Evolutionary conservation across 768 basidiomycete genomes (phyloP), one percentile per base, ranked within the genome.

Genomic region (Polyporus arcularius): DNA sequence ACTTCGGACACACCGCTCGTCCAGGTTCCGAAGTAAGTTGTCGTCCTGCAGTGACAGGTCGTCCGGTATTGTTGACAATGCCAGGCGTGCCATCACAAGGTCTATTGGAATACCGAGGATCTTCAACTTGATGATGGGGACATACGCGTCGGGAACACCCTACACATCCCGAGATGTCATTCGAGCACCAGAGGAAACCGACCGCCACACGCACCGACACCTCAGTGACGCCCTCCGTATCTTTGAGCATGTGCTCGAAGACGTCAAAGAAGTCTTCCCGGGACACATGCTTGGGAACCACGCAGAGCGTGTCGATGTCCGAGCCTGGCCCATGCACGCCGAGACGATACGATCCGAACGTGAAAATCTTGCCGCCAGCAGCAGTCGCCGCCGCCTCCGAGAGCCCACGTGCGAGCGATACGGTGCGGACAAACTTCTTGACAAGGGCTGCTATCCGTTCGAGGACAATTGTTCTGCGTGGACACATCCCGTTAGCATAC

Each of bases 271-370:
- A 98, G 78, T 98, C 96, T 65, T 97, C 95, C 64, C 94, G 84
- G 57, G 89, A 90, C 57, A 98, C 90, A 74, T 98, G 95, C 74
- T 96, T 94, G 7, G 97, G 97, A 40, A 96, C 97, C 39, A 98
- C 96, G 71, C 94, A 92, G 21, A 99, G 78, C n/a, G 96, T 97
- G 79, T 99, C 97, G 73, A 99, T 98, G 84, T 99, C 96, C 51
- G 89, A 82, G 3, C 93, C 91, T 39, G 96, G 97, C 12, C 93
- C 94, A 74, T 98, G 97, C 21, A 98, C 97, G 60, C 97, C 97
- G 51, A 99, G 79, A 68, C 97, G 90, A 80, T 98, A 98, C 53
- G 96, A 98, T 43, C 97, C 97, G 74, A 96, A 99, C 7, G 97
- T 98, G 74, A 94, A 99, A 72, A 99, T 98, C 80, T 98, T 96